Conservation (phyloP, 2,329 filamentous ascomycete species). For the Tolypocladium guangdongense region DNA sequence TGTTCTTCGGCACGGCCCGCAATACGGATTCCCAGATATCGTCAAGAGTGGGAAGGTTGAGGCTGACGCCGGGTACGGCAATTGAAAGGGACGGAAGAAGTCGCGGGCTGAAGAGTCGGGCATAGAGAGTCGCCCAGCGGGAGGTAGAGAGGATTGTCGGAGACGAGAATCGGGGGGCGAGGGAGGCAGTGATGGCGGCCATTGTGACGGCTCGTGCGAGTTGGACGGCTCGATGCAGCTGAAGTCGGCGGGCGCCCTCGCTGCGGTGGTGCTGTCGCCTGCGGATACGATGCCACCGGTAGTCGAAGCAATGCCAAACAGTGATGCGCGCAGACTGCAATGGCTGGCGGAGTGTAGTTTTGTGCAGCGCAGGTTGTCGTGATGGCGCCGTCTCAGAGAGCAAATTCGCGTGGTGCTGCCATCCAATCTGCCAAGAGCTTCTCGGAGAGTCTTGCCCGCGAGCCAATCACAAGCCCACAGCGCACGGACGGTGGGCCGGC, state of each 20-base stretch:
- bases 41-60: slow-evolving; percentile 46
- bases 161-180: slow-evolving; percentile 44
- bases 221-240: background rate
- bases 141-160: slow-evolving; percentile 28
- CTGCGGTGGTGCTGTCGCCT: background rate
- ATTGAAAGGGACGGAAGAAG: slow-evolving; percentile 44
- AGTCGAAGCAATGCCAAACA: no score
- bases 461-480: slow-evolving; percentile 17
- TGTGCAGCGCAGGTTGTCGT: background rate
- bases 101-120: slow-evolving; percentile 33
- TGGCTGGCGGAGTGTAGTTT: background rate
- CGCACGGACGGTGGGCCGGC: slow-evolving; percentile 15
- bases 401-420: slow-evolving; percentile 3
- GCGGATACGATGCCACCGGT: background rate
- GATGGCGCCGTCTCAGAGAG: slow-evolving; percentile 3
- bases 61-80: slow-evolving; percentile 49
- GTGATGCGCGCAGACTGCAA: background rate
- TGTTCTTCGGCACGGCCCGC: slow-evolving; percentile 94
- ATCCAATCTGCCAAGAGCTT: slow-evolving; percentile 16
- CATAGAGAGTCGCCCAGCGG: slow-evolving; percentile 31
- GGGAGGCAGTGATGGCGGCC: slow-evolving; percentile 32
- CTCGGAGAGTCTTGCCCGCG: slow-evolving; percentile 12
- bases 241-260: background rate
- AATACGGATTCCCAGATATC: slow-evolving; percentile 90
- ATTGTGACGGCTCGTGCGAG: slow-evolving; percentile 17